Base-by-base conservation (phyloP, 306 rosid species). In the Vigna hirtella region DNA sequence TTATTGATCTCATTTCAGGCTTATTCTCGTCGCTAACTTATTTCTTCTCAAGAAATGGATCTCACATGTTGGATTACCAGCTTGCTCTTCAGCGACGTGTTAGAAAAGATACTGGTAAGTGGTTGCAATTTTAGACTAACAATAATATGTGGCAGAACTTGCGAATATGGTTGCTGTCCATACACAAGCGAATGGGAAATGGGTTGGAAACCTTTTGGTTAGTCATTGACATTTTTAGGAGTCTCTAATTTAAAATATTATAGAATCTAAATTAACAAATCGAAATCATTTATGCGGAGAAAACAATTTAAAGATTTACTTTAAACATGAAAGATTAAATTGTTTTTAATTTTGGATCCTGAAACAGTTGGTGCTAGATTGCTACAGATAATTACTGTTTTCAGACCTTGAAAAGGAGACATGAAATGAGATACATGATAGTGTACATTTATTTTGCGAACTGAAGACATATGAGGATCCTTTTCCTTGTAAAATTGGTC, bases 41-140 rank as follows among this genome's bases (percentile, higher is more conserved):
- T 82, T 92, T 94, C 87, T 94, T 94, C 90, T 90, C 98, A 28
- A 92, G 91, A 89, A 88, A 88, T 83, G 98, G 98, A 71, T 83
- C 87, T 79, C 97, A 94, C 82, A 88, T 83, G 85, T 83, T 77
- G 72, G 97, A 92, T 76, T 94, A 88, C 82, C 98, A 94, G 92
- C 96, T 94, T 86, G 93, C 93, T 73, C 74, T 94, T 74, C 98
- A 87, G 61, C 89, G 90, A 80, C 63, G 73, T 70, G 82, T 90
- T 65, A 94, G 84, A 85, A 89, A 86, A 87, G 91, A 87, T 72
- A 83, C 88, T 73, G 91, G 98, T 94, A 83, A 88, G 89, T 72
- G 76, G 45, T 79, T 64, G 38, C 59, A 73, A 45, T 72, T 70
- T 40, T 65, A 50, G 72, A 59, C 77, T 45, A 56, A 56, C 43